Conservation (phyloP, 192 early-diverging fungal genomes). For the Allomyces javanicus region DNA sequence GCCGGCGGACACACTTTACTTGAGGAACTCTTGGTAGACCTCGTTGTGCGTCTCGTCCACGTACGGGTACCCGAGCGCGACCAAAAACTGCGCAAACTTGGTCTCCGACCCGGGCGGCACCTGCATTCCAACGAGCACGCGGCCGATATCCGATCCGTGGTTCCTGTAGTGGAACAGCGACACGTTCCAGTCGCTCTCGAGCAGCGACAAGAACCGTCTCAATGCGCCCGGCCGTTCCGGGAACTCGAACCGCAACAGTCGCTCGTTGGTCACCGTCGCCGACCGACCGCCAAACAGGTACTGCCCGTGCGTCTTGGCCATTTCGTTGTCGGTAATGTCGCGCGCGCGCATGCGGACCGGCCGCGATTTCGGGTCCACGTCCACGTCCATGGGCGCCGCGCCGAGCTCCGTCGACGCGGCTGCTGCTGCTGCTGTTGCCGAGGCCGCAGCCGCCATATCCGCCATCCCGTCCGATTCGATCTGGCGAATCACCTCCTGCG, state of each 20-base stretch:
- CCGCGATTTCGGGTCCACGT: constrained; percentile 7
- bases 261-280: constrained; percentile 51
- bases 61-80: constrained; percentile 62
- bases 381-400: no score
- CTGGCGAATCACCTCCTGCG: constrained; percentile 42
- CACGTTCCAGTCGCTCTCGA: constrained; percentile 54
- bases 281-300: constrained; percentile 79
- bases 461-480: constrained; percentile 20
- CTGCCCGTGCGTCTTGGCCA: constrained; percentile 86
- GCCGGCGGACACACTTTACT: constrained; percentile 3
- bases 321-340: constrained; percentile 80
- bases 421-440: no score
- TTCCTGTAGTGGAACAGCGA: constrained; percentile 95
- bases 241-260: constrained; percentile 86
- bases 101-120: constrained; percentile 43
- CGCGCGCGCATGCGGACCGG: constrained; percentile 34
- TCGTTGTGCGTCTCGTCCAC: constrained; percentile 85
- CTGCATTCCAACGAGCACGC: constrained; percentile 83
- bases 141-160: constrained; percentile 85
- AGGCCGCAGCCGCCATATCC: no score
- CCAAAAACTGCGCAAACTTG: constrained; percentile 55
- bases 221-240: constrained; percentile 91
- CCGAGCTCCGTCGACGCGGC: no score
- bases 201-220: constrained; percentile 56
- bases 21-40: constrained; percentile 71